Base-by-base conservation (phyloP, 2,329 filamentous ascomycete genomes). In the Penicillium sp. region DNA sequence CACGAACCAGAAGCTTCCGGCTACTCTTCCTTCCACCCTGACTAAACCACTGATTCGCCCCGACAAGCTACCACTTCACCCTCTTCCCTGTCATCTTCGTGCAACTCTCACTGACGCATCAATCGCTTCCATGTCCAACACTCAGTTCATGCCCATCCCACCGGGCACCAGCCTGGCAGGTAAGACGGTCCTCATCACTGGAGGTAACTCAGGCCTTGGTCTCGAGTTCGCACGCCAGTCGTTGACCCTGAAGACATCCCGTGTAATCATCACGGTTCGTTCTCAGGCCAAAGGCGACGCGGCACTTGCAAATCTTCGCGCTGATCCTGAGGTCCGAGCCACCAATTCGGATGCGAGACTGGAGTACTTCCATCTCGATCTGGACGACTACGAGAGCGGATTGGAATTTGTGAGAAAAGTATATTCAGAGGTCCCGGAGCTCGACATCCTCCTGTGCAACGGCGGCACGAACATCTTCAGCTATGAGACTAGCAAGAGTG, bases 331-430 rank as follows among this genome's bases (percentile, higher is more conserved):
- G 1, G 68, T 83, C 1, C 68, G 70, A 0, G 53, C 55, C 0
- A 71, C 75, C 5, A 80, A 81, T 24, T 75, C 76, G 0, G 62
- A 58, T 0, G 78, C 80, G 0, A 72, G 40, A 0, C 73, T 85
- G 4, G 74, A 84, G 4, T 80, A 84, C 6, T 85, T 80, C 79
- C n/a, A 70, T 3, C 67, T 86, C 13, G 81, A 86, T 45, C 80
- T 85, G 74, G 62, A 67, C 3, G 64, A 65, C 50, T 71, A 68
- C 42, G 38, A 67, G 17, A 69, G 62, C 2, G 64, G 57, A 2
- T 15, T 69, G 10, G 28, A 45, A 1, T 65, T 69, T n/a, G 37
- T 58, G 12, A 37, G 56, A 2, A 58, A 55, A 22, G 60, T 67
- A 17, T 61, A 60, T n/a, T 19, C 45, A 13, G 44, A 69, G 19